Percentiles rank a stretch among this genome's conserved stretches.
These are phyloP conservation scores for Vaccinium vitisidaea DNA, from an alignment of 148 eudicot genomes.

Conservation along the genomic window DNA sequence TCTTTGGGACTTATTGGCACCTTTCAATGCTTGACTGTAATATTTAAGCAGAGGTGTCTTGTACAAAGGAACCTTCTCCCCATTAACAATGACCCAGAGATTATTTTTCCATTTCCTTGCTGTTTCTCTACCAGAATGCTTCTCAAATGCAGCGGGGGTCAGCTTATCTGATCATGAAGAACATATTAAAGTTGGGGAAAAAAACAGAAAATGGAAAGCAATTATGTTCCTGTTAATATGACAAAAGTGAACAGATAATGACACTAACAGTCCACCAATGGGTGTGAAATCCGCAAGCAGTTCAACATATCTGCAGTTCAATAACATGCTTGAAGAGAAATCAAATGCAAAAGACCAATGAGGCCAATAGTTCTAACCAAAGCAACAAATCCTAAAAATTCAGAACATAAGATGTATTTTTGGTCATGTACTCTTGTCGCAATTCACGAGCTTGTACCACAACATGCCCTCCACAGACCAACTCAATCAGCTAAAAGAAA, in stretches of 20 bases:
- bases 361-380: neutral
- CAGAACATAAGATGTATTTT: neutral
- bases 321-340: neutral
- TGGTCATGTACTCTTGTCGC: neutral
- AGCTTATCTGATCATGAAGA: constrained; percentile 40
- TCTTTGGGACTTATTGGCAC: constrained; percentile 36
- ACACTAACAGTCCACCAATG: constrained; percentile 2
- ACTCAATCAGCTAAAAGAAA: constrained; percentile 9
- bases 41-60: constrained; percentile 67
- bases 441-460: neutral
- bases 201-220: neutral
- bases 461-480: neutral
- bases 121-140: constrained; percentile 70
- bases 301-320: neutral
- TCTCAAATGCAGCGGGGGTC: constrained; percentile 76
- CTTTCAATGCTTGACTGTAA: constrained; percentile 40
- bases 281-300: neutral
- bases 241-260: neutral
- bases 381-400: neutral
- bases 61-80: constrained; percentile 61
- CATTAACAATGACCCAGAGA: constrained; percentile 62
- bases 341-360: neutral
- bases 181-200: neutral
- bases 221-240: constrained; percentile 12
- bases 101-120: constrained; percentile 69